Conservation (phyloP, 148 eudicot species). For the Mesembryanthemum crystallinum region DNA sequence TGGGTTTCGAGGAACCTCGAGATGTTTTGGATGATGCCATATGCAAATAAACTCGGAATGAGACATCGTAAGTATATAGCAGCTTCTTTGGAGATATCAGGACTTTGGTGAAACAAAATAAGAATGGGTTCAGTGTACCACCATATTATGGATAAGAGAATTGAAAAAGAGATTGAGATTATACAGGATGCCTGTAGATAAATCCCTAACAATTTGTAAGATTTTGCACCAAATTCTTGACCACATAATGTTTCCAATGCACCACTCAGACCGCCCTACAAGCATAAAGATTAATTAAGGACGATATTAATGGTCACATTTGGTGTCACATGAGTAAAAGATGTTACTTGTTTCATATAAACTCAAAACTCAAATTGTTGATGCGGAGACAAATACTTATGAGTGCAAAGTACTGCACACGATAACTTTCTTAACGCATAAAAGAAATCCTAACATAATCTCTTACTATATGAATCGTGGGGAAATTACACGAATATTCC, state of each 20-base stretch:
- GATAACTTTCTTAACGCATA: too few species aligned
- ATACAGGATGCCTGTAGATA: constrained; percentile 65
- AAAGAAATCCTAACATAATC: too few species aligned
- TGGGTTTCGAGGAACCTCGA: constrained; percentile 26
- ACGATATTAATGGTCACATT: too few species aligned
- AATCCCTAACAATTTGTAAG: constrained; percentile 47
- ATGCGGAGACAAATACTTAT: too few species aligned
- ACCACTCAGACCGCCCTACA: constrained; percentile 55
- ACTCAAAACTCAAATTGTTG: too few species aligned
- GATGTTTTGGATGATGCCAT: constrained; percentile 15
- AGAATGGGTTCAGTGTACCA: constrained; percentile 14
- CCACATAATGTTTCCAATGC: constrained; percentile 72
- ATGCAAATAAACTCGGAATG: constrained; percentile 20
- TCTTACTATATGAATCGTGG: too few species aligned
- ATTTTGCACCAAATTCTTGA: constrained; percentile 64
- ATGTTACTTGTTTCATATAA: too few species aligned
- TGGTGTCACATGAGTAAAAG: too few species aligned
- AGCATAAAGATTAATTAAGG: too few species aligned
- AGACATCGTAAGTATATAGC: constrained; percentile 7
- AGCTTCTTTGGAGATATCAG: background rate
- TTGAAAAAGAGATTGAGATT: constrained; percentile 42
- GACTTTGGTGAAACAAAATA: background rate
- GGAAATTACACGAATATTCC: too few species aligned
- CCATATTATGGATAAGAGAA: constrained; percentile 53
- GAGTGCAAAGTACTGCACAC: too few species aligned